Evolutionary conservation across 2,329 filamentous ascomycete genomes (phyloP).

Genomic region (Samsoniella hepiali): DNA sequence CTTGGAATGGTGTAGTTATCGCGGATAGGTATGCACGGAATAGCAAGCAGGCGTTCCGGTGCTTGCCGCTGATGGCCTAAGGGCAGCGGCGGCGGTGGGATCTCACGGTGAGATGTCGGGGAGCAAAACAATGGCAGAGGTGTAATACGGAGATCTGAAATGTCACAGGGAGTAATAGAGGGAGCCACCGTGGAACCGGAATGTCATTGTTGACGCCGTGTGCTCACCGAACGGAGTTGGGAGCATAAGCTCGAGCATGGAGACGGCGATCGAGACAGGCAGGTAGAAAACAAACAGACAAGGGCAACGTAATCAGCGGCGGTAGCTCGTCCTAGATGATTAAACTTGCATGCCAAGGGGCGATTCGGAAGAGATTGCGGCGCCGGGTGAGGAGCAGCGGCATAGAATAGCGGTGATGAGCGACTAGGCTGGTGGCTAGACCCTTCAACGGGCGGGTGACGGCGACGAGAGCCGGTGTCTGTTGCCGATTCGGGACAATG

Average conservation of each 20-base stretch:
- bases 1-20: not conserved
- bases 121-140: not conserved
- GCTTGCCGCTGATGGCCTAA: not conserved
- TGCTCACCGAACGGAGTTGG: slow-evolving; percentile 6
- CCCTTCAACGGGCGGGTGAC: not conserved
- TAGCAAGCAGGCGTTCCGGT: not conserved
- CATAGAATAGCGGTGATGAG: not conserved
- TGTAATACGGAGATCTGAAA: not conserved
- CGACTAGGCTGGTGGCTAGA: not conserved
- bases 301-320: not conserved
- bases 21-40: not conserved
- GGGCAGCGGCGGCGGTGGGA: not conserved
- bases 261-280: not conserved
- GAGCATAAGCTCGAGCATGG: slow-evolving; percentile 1
- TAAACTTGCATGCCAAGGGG: slow-evolving; percentile 2
- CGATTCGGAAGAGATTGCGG: not conserved
- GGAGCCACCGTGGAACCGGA: slow-evolving; percentile 6
- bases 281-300: not conserved
- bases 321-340: not conserved
- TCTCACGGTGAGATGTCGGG: not conserved
- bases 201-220: not conserved
- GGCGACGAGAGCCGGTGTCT: slow-evolving; percentile 6
- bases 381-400: not conserved
- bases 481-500: slow-evolving; percentile 3
- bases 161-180: not conserved